Evolutionary conservation across 805 yeast genomes (phyloP), one percentile per base, ranked within the genome.

Genomic region (Kodamaea jinghongensis): DNA sequence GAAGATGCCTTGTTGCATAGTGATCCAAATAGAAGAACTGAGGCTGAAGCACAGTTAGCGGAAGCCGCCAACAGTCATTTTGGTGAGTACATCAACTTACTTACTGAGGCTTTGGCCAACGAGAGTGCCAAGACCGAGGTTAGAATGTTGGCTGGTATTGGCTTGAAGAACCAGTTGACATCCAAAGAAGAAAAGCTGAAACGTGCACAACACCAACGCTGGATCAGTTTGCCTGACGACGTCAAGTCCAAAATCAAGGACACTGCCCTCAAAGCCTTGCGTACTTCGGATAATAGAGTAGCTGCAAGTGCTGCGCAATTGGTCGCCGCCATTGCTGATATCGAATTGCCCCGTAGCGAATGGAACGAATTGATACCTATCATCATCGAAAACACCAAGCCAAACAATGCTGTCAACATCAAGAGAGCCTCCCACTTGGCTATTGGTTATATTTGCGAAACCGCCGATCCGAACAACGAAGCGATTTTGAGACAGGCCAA

Each of bases 241-340:
- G 68, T 77, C 22, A 86, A 80, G 61, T 55, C 65, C 6, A 76
- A 78, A 47, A 83, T 91, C 56, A 89, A 87, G 67, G 70, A 73
- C 32, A 70, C 75, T 22, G 54, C 68, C 4, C 61, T 91, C 36
- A 64, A 66, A 31, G 78, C 90, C 2, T 75, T 93, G 41, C 60
- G 82, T 41, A 73, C 86, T 12, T 58, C 67, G n/a, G 78, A 80
- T 52, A 85, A 78, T 48, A 77, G 87, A 54, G 96, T 91, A 41
- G 93, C 95, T 23, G 79, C 81, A 42, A 76, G 96, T 20, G 83
- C 91, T 17, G 96, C 99, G 16, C 97, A 91, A 69, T 73, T 91
- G 49, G 91, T 93, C 37, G 96, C 98, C 25, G 95, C 97, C 8
- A 86, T 93, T 52, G 99, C 97, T n/a, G 91, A 83, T 47, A 86